Base-by-base conservation (phyloP, 2,329 filamentous ascomycete species). In the Neofusicoccum parvum region DNA sequence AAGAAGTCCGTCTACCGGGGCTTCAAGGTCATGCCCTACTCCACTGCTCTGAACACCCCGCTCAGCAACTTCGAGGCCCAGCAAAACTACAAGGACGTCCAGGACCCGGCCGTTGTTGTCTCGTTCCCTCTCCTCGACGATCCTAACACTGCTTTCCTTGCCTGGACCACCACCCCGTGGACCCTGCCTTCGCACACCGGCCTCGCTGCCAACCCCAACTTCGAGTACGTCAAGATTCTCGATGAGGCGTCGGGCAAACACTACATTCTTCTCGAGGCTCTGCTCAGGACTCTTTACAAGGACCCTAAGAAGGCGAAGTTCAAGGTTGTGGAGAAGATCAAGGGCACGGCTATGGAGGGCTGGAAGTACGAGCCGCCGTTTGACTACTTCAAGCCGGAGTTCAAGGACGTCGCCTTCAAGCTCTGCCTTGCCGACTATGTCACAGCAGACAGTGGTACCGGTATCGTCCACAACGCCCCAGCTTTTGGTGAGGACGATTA, bases 401-500 rank as follows among this genome's bases (percentile, higher is more conserved):
- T 95, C 83, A 92, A 94, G 79, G 91, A 96, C 65, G 78, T 87
- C 67, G 92, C 88, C 3, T 97, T 96, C 84, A 87, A 85, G 71
- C 90, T 97, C 4, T 76, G 96, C 69, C 93, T 91, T 70, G 94
- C 91, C 43, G 88, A 85, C 6, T 97, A 97, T 73, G 94, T 97
- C 66, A 95, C 92, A 32, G 88, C 90, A 36, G 93, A 95, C 67
- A 93, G 92, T 73, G 94, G 94, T 88, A 92, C 92, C 39, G 94
- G 94, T 74, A 90, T 98, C 68, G 94, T 98, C 50, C 94, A 98
- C 78, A 93, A 97, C 78, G 87, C 94, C 4, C 94, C 94, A 2
- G 92, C 93, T 0, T 97, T 94, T 74, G 94, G 94, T 86, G 92
- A 97, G 80, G 94, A 97, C 69, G 94, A 98, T 89, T 97, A 96